Evolutionary conservation across 108 stramenopile species (phyloP).

Genomic region (Cyclostephanos tholiformis): DNA sequence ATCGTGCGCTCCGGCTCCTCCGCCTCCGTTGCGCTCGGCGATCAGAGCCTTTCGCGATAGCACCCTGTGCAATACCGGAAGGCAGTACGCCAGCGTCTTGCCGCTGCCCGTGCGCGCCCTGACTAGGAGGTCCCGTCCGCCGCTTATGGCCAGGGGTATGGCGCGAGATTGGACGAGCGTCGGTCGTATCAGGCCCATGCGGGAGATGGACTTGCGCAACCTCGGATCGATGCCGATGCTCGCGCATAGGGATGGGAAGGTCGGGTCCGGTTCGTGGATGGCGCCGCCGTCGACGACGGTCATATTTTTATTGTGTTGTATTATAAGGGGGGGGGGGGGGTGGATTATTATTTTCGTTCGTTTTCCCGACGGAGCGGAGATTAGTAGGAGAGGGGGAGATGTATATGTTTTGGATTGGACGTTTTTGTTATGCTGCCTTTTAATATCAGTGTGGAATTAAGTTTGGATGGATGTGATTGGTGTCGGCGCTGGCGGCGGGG

Average conservation of each 20-base stretch:
- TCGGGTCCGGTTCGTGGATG: slow-evolving; percentile 28
- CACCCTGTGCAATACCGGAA: slow-evolving; percentile 94
- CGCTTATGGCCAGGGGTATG: slow-evolving; percentile 76
- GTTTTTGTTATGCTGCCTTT: too few species aligned
- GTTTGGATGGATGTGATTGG: too few species aligned
- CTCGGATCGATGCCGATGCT: slow-evolving; percentile 81
- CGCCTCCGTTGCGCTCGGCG: slow-evolving; percentile 27
- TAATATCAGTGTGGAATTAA: too few species aligned
- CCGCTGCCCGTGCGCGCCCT: slow-evolving; percentile 96
- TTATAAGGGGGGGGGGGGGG: too few species aligned
- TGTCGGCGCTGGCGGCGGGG: too few species aligned
- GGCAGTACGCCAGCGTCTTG: slow-evolving; percentile 93
- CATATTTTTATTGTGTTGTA: too few species aligned
- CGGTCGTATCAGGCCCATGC: slow-evolving; percentile 76
- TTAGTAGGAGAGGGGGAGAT: too few species aligned
- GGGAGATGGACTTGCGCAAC: slow-evolving; percentile 76
- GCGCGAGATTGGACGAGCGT: slow-evolving; percentile 87
- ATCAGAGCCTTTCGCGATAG: slow-evolving; percentile 57
- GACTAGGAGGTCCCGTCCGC: slow-evolving; percentile 93
- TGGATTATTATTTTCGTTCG: too few species aligned
- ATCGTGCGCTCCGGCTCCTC: slow-evolving; percentile 21
- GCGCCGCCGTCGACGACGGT: not conserved
- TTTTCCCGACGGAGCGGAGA: too few species aligned
- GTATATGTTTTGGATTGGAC: too few species aligned
- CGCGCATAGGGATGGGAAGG: slow-evolving; percentile 74